Evolutionary conservation across 768 basidiomycete genomes (phyloP).

Genomic region (Phanerochaete carnosa): DNA sequence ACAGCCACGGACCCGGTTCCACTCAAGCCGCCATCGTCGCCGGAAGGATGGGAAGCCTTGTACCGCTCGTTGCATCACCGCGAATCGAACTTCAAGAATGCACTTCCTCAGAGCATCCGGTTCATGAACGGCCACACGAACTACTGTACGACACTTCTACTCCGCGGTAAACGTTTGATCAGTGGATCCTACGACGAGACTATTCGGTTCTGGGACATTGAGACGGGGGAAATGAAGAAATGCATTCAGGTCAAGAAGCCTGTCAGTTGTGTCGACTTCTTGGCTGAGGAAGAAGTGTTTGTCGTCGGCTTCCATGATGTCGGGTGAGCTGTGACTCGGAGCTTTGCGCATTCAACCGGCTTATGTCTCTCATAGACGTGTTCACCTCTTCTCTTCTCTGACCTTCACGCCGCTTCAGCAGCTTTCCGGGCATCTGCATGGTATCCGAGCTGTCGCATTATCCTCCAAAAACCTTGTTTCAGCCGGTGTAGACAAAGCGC

Average conservation of each 20-base stretch:
- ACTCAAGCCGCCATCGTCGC: constrained; percentile 54
- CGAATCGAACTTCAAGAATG: constrained; percentile 79
- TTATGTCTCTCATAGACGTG: constrained; percentile 48
- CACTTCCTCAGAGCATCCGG: constrained; percentile 68
- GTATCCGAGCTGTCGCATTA: constrained; percentile 85
- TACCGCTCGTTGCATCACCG: constrained; percentile 83
- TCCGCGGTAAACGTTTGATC: constrained; percentile 75
- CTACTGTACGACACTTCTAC: constrained; percentile 79
- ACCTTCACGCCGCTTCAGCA: constrained; percentile 84
- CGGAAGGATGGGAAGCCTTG: constrained; percentile 75
- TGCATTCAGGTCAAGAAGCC: constrained; percentile 85
- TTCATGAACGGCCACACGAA: constrained; percentile 84
- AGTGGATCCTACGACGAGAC: constrained; percentile 92
- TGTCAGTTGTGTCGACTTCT: constrained; percentile 86
- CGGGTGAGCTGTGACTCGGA: constrained; percentile 47
- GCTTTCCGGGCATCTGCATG: constrained; percentile 82
- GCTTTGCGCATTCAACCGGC: background rate
- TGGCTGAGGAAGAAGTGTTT: constrained; percentile 84
- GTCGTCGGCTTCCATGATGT: constrained; percentile 93
- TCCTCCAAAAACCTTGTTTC: constrained; percentile 84
- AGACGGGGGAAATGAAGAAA: constrained; percentile 62
- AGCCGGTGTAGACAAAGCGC: constrained; percentile 70
- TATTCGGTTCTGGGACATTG: constrained; percentile 89
- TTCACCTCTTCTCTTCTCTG: constrained; percentile 83
- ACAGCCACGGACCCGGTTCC: constrained; percentile 71